Conservation (phyloP, 371 early-diverging fungal genomes). For the Saksenaea vasiformis region DNA sequence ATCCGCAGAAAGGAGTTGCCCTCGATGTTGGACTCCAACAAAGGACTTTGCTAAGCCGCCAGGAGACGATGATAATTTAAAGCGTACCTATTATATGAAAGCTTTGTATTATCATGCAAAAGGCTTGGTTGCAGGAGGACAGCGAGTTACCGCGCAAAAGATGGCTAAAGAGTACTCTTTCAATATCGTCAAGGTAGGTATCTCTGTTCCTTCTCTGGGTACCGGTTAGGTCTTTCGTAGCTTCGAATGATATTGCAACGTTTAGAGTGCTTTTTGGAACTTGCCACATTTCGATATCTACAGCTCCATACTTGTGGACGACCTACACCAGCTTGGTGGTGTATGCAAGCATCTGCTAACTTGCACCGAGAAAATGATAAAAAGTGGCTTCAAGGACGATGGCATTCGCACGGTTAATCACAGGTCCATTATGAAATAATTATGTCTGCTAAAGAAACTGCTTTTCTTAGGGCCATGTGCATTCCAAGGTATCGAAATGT, state of each 20-base stretch:
- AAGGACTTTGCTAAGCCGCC: background rate
- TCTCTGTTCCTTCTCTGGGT: no score
- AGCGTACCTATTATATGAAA: background rate
- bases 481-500: background rate
- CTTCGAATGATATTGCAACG: background rate
- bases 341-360: background rate
- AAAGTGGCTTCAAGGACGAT: background rate
- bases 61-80: background rate
- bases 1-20: background rate
- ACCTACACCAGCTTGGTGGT: constrained; percentile 5
- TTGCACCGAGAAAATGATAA: background rate
- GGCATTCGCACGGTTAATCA: background rate
- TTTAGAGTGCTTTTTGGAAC: constrained; percentile 6
- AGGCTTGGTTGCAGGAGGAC: background rate
- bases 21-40: background rate
- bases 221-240: background rate
- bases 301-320: background rate
- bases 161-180: background rate
- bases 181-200: background rate
- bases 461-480: background rate
- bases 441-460: background rate
- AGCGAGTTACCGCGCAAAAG: background rate
- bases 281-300: constrained; percentile 2
- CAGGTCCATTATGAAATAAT: background rate
- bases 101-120: background rate